Evolutionary conservation across 331 rosid genomes (phyloP).

Genomic region (Erythrophleum ivorense): DNA sequence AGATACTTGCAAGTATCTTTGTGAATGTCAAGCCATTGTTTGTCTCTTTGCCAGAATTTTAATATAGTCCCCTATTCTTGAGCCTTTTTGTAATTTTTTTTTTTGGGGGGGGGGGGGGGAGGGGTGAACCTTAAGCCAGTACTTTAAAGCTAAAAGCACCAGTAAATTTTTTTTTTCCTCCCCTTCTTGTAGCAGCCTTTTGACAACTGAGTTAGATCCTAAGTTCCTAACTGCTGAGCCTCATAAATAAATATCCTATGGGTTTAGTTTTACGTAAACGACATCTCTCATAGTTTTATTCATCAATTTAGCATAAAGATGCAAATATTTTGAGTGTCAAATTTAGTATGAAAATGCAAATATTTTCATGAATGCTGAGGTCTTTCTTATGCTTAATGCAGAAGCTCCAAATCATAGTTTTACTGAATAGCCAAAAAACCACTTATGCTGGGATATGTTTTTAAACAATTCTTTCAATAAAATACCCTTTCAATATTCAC

Average conservation of each 20-base stretch:
- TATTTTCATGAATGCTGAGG: not conserved
- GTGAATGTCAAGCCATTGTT: not conserved
- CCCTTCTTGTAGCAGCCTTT: not conserved
- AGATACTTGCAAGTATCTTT: conserved; percentile 1
- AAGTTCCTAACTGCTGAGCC: not conserved
- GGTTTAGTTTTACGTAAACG: not conserved
- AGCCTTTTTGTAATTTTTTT: not conserved
- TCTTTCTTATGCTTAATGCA: not conserved
- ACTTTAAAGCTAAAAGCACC: not conserved
- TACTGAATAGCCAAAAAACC: not conserved
- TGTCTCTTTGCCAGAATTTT: not conserved
- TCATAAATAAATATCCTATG: conserved; percentile 3
- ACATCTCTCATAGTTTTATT: conserved; percentile 1
- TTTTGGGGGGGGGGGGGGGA: not conserved
- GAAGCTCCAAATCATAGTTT: not conserved
- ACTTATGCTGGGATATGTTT: not conserved
- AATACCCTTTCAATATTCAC: conserved; percentile 1
- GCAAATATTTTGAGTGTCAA: not conserved
- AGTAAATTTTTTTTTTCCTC: not conserved
- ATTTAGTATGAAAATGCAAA: not conserved
- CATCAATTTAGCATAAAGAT: not conserved
- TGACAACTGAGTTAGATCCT: not conserved
- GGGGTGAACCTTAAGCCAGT: not conserved
- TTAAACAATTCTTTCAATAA: not conserved
- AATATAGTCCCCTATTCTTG: not conserved